Evolutionary conservation across 2,329 filamentous ascomycete species (phyloP).

Genomic region (Colletotrichum sidae): DNA sequence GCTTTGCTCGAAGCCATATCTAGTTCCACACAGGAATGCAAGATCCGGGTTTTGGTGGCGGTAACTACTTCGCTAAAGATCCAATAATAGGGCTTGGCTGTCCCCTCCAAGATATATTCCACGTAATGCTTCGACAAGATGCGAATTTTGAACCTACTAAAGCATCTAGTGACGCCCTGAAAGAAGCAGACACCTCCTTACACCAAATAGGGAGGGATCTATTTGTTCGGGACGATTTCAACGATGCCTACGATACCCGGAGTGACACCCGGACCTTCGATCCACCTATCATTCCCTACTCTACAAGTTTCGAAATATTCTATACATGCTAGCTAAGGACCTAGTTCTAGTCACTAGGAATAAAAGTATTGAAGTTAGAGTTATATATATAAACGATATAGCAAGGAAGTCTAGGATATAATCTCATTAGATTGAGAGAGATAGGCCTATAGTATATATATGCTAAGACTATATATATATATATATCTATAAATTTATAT

Average conservation of each 20-base stretch:
- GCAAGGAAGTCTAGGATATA: no score
- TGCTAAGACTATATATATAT: no score
- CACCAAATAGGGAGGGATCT: neutral
- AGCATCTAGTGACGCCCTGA: neutral
- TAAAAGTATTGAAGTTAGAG: no score
- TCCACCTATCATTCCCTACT: neutral
- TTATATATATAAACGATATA: no score
- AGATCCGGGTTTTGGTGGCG: neutral
- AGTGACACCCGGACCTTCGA: neutral
- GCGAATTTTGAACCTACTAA: neutral
- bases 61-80: neutral
- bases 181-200: neutral
- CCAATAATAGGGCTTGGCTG: neutral
- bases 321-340: neutral
- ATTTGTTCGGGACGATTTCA: neutral
- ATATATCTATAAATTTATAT: no score
- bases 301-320: neutral
- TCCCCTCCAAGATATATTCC: neutral
- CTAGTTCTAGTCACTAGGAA: neutral
- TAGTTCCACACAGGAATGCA: neutral
- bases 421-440: no score
- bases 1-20: neutral
- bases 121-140: neutral
- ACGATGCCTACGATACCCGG: neutral
- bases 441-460: no score